A percentile compares a stretch with the other conserved stretches of the same genome.
Conservation (phyloP, 140 eudicot species). For the Cichorium intybus region DNA sequence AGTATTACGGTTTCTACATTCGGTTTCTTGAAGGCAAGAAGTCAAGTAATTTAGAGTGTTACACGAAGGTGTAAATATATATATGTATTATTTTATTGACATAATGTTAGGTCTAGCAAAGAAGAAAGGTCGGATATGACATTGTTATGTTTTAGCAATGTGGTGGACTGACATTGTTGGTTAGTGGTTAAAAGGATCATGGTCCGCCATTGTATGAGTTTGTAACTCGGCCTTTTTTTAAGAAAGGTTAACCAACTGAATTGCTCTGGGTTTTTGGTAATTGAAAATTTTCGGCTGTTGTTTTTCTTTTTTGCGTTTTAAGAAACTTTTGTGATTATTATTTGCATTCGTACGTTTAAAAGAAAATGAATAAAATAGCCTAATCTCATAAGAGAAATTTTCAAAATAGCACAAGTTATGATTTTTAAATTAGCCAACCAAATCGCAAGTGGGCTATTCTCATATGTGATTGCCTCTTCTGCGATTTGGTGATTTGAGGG, state of each 20-base stretch:
- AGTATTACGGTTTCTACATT: slow-evolving; percentile 36
- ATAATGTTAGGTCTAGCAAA: slow-evolving; percentile 1
- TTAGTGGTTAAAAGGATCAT: slow-evolving; percentile 7
- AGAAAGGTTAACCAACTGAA: not conserved
- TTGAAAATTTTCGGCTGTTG: not conserved
- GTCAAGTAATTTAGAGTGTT: slow-evolving; percentile 13
- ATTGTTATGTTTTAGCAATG: slow-evolving; percentile 7
- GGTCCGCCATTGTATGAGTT: slow-evolving; percentile 6
- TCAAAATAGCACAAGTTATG: too few relatives aligned
- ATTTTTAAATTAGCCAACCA: too few relatives aligned
- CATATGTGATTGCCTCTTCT: too few relatives aligned
- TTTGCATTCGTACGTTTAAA: too few relatives aligned
- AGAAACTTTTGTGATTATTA: too few relatives aligned
- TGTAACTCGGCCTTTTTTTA: slow-evolving; percentile 5
- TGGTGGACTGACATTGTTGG: not conserved
- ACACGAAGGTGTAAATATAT: slow-evolving; percentile 1
- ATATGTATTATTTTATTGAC: slow-evolving; percentile 8
- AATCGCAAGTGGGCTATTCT: too few relatives aligned
- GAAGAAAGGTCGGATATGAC: slow-evolving; percentile 1
- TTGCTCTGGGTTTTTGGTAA: not conserved
- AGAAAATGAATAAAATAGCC: too few relatives aligned
- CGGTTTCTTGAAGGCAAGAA: slow-evolving; percentile 39
- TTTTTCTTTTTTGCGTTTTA: not conserved
- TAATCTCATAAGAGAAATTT: too few relatives aligned
- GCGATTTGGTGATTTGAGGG: too few relatives aligned